phyloP scores from a whole-genome alignment of 805 yeast species.

The Candida coleopterorum region DNA sequence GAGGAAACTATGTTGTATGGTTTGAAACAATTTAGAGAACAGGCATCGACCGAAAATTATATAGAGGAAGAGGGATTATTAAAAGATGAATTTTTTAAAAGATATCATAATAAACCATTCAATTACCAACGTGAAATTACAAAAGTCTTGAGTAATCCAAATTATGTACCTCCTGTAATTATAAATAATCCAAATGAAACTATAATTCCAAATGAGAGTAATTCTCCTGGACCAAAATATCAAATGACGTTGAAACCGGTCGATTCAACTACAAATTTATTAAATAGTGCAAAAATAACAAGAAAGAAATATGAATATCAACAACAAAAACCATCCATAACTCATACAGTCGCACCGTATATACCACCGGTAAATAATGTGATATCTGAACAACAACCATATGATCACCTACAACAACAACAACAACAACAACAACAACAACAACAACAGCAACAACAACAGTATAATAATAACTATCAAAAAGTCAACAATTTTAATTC shows the following conservation, averaged over 20 bases:
- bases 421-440: not conserved
- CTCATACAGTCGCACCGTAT: not conserved
- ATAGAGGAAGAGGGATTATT: constrained; percentile 26
- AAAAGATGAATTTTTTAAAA: constrained; percentile 13
- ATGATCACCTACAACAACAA: not conserved
- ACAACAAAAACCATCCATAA: not conserved
- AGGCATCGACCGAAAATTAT: constrained; percentile 26
- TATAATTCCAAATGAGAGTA: not conserved
- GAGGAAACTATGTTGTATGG: constrained; percentile 45
- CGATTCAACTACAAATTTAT: not conserved
- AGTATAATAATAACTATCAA: constrained; percentile 5
- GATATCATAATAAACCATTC: constrained; percentile 13
- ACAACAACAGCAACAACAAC: constrained; percentile 5
- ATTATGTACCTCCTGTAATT: constrained; percentile 12
- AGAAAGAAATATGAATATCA: not conserved
- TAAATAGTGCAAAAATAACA: not conserved
- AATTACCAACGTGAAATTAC: constrained; percentile 12
- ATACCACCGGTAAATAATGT: not conserved
- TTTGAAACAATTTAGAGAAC: constrained; percentile 40
- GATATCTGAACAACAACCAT: not conserved
- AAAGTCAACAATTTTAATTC: constrained; percentile 6
- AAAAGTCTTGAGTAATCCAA: constrained; percentile 10
- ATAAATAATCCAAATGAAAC: constrained; percentile 4
- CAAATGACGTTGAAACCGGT: constrained; percentile 6
- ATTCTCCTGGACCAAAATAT: constrained; percentile 6